phyloP scores from a whole-genome alignment of 2,329 filamentous ascomycete species.

The Pyricularia sp. region DNA sequence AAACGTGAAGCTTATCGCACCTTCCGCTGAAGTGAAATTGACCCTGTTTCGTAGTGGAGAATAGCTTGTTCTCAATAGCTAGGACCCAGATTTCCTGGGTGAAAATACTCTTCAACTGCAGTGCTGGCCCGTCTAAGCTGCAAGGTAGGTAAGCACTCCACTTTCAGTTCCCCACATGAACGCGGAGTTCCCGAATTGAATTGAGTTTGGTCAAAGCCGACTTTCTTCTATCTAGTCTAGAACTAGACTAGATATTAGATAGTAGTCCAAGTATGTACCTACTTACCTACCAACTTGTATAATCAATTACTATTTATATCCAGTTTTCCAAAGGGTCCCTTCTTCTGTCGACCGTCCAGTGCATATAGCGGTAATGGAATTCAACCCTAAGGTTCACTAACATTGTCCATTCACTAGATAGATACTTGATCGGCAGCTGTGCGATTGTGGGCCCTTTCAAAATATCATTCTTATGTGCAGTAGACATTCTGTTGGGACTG shows the following conservation, averaged over 20 bases:
- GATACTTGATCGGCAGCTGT: no score
- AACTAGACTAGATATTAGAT: no score
- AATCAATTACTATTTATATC: no score
- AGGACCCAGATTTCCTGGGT: background rate
- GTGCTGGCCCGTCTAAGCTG: background rate
- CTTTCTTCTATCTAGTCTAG: no score
- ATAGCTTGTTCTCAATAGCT: background rate
- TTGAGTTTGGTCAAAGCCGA: background rate
- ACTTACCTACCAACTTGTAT: no score
- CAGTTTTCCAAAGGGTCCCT: no score
- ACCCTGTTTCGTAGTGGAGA: background rate
- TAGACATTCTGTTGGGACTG: background rate
- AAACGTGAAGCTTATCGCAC: background rate
- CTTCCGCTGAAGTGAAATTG: background rate
- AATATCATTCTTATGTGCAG: background rate
- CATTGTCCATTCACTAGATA: background rate
- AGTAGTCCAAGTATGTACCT: no score
- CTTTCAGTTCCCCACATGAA: background rate
- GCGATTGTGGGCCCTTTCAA: no score
- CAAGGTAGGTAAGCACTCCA: background rate
- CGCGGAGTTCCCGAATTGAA: background rate
- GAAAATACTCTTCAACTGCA: background rate
- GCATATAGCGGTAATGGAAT: background rate
- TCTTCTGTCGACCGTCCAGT: no score
- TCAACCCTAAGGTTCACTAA: background rate